phyloP scores from a whole-genome alignment of 192 early-diverging fungal genomes.

The Powellomyces hirtus region DNA sequence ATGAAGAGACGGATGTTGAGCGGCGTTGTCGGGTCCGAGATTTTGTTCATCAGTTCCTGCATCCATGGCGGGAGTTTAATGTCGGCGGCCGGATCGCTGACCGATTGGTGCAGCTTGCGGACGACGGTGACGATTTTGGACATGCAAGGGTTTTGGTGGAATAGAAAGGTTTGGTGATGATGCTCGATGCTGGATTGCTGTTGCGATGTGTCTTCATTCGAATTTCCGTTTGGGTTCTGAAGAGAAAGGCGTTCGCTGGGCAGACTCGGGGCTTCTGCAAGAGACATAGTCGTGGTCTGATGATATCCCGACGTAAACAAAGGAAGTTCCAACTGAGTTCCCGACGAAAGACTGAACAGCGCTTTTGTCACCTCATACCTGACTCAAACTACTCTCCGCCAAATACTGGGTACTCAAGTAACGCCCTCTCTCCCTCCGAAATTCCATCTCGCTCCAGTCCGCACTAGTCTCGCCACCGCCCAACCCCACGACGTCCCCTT shows the following conservation, averaged over 20 bases:
- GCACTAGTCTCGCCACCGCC: neutral
- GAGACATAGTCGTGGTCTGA: too few relatives aligned
- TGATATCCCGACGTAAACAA: too few relatives aligned
- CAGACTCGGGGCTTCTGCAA: too few relatives aligned
- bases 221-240: too few relatives aligned
- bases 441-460: neutral
- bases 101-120: conserved; percentile 42
- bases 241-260: too few relatives aligned
- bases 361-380: too few relatives aligned
- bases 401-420: conserved; percentile 60
- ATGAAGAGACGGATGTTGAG: conserved; percentile 63
- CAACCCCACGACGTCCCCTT: neutral
- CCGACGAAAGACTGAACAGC: too few relatives aligned
- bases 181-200: too few relatives aligned
- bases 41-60: conserved; percentile 51
- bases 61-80: conserved; percentile 58
- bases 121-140: conserved; percentile 56
- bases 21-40: conserved; percentile 28
- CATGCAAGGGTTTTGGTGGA: conserved; percentile 66
- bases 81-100: neutral
- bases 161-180: too few relatives aligned
- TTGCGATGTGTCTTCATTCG: too few relatives aligned
- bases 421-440: too few relatives aligned
- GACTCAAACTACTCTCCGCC: conserved; percentile 59
- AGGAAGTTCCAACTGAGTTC: too few relatives aligned